Percentiles rank a stretch among this genome's conserved stretches.
Evolutionary conservation across 2,329 filamentous ascomycete genomes (phyloP).

Genomic region (Cladosporium sp.): DNA sequence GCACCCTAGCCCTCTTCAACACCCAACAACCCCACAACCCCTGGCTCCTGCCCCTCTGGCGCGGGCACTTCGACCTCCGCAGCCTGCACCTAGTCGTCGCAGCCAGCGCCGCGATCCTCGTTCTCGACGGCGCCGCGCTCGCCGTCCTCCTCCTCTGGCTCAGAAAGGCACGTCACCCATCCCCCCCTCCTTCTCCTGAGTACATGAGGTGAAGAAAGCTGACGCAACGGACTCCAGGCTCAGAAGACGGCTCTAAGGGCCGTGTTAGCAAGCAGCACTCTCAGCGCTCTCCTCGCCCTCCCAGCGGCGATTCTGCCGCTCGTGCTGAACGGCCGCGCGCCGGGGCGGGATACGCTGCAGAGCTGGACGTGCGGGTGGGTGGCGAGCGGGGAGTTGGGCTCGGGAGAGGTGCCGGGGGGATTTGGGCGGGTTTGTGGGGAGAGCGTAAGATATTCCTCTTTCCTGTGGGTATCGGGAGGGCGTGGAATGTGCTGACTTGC

Average conservation of each 20-base stretch:
- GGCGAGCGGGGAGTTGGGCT: slow-evolving; percentile 14
- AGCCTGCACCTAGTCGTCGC: slow-evolving; percentile 39
- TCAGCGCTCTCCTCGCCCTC: slow-evolving; percentile 33
- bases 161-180: slow-evolving; percentile 13
- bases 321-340: slow-evolving; percentile 24
- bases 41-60: slow-evolving; percentile 46
- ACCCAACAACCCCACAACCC: slow-evolving; percentile 37
- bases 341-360: slow-evolving; percentile 29
- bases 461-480: background rate
- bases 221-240: background rate
- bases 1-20: slow-evolving; percentile 39
- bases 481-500: background rate
- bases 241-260: too few relatives aligned
- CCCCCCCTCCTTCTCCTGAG: too few relatives aligned
- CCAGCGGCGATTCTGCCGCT: slow-evolving; percentile 35
- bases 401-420: slow-evolving; percentile 25
- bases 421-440: slow-evolving; percentile 37
- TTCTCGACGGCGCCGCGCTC: slow-evolving; percentile 33
- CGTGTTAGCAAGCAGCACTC: slow-evolving; percentile 14
- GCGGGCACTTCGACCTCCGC: slow-evolving; percentile 40
- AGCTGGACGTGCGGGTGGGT: slow-evolving; percentile 34
- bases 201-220: too few relatives aligned
- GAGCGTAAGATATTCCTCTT: slow-evolving; percentile 28
- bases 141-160: slow-evolving; percentile 32
- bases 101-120: slow-evolving; percentile 31